Evolutionary conservation across 1,284 basidiomycete species (phyloP).

Genomic region (Phlebopus sp.): DNA sequence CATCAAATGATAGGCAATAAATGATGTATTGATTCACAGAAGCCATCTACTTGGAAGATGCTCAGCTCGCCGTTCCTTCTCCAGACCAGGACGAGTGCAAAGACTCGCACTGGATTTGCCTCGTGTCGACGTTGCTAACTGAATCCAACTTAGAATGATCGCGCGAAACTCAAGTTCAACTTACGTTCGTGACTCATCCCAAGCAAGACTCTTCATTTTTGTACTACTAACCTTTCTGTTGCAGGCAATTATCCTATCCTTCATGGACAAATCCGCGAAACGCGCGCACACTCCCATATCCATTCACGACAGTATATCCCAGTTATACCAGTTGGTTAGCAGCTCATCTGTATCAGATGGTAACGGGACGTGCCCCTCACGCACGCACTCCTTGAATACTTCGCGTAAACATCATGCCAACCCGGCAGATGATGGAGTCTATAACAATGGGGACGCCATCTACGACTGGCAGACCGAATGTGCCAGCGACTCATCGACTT

Average conservation of each 20-base stretch:
- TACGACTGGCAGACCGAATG: conserved; percentile 19
- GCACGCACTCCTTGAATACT: background rate
- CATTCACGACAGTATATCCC: conserved; percentile 1
- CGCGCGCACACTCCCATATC: background rate
- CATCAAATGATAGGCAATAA: no score
- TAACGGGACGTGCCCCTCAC: background rate
- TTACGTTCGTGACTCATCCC: conserved; percentile 23
- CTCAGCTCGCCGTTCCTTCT: background rate
- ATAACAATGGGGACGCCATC: conserved; percentile 13
- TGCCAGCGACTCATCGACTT: conserved; percentile 20
- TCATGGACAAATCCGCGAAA: conserved; percentile 11
- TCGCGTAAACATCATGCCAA: background rate
- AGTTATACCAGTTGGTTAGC: conserved; percentile 7
- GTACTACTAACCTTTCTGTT: conserved; percentile 19
- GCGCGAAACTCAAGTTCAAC: conserved; percentile 20
- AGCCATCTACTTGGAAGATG: no score
- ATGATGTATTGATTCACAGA: no score
- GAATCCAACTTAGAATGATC: conserved; percentile 16
- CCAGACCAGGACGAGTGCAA: no score
- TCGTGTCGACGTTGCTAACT: conserved; percentile 17
- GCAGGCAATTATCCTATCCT: conserved; percentile 21
- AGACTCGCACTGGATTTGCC: background rate
- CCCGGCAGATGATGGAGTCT: conserved; percentile 4
- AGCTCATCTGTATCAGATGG: conserved; percentile 15
- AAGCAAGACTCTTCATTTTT: conserved; percentile 14